Base-by-base conservation (phyloP, 129 eudicot species). In the Centaurea solstitialis region DNA sequence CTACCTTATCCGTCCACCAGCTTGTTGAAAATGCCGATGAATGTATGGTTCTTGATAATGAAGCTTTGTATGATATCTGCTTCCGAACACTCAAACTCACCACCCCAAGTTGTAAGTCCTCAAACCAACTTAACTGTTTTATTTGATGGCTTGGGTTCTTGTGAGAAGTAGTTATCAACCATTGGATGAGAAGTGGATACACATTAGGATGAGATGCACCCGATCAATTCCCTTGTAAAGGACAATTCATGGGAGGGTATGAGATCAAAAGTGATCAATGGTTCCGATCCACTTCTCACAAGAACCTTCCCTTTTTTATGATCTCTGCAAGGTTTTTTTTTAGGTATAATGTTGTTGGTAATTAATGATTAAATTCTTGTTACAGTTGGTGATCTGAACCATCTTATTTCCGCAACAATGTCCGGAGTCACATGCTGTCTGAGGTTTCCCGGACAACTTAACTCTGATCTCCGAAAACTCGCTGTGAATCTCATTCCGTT, bases 371-470 rank as follows among this genome's bases (percentile, higher is more conserved):
- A 0, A 18, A 7, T 83, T 81, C 0, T 50, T 66, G 9, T 3
- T 28, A 73, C 93, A 90, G 93, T 90, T 90, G 93, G 93, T 45
- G 93, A 90, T 79, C 68, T 90, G 5, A 90, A 90, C 75, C 93
- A 90, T 78, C 75, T 90, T 12, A 90, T 90, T 64, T 90, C 93
- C 18, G 93, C 91, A 66, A 90, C 93, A 37, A 90, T 90, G 93
- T 87, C 91, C 37, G 93, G 93, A 20, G 93, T 90, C 0, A 90
- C 93, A 4, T 90, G 93, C 33, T 90, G 93, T 76, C 76, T 90
- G 15, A 65, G 93, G 67, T 90, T 90, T 45, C 93, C 93, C 0
- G 93, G 93, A 5, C 93, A 90, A 73, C 89, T 90, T 9, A 90
- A 90, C 86, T 90, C 93, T 1, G 93, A 90, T 43, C 79, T 90